These are phyloP conservation scores for Colletotrichum orbiculare DNA, from an alignment of 2,329 filamentous ascomycete species.

Conservation along the genomic window DNA sequence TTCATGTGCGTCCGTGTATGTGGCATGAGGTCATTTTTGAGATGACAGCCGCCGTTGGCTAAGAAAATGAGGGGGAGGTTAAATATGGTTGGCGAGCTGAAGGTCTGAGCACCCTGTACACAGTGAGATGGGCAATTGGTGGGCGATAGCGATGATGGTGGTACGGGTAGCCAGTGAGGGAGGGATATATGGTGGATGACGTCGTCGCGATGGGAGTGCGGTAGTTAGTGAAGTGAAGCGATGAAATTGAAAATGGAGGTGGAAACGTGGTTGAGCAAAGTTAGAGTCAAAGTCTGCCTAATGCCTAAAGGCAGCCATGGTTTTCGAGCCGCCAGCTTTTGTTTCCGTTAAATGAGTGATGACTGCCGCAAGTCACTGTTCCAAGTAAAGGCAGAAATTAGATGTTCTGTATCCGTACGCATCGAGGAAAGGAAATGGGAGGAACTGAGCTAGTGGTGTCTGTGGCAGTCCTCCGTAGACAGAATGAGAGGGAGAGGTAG, in stretches of 20 bases:
- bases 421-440: too few relatives aligned
- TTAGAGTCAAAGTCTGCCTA: not conserved
- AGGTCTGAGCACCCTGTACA: not conserved
- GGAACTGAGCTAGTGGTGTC: too few relatives aligned
- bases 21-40: slow-evolving; percentile 29
- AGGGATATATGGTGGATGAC: slow-evolving; percentile 33
- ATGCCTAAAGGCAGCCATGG: too few relatives aligned
- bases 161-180: slow-evolving; percentile 12
- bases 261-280: not conserved
- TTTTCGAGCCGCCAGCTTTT: too few relatives aligned
- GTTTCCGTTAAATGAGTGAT: too few relatives aligned
- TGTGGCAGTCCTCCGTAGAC: too few relatives aligned
- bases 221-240: not conserved
- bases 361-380: too few relatives aligned
- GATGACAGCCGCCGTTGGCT: slow-evolving; percentile 21
- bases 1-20: slow-evolving; percentile 3
- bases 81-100: not conserved
- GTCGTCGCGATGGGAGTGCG: slow-evolving; percentile 26
- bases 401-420: too few relatives aligned
- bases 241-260: not conserved
- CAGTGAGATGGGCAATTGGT: too few relatives aligned
- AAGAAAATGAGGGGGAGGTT: slow-evolving; percentile 5
- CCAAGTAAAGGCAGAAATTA: too few relatives aligned
- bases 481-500: too few relatives aligned
- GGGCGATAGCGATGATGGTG: not conserved